These are phyloP conservation scores for Diaporthe australafricana DNA, from an alignment of 2,329 filamentous ascomycete species.

Conservation along the genomic window DNA sequence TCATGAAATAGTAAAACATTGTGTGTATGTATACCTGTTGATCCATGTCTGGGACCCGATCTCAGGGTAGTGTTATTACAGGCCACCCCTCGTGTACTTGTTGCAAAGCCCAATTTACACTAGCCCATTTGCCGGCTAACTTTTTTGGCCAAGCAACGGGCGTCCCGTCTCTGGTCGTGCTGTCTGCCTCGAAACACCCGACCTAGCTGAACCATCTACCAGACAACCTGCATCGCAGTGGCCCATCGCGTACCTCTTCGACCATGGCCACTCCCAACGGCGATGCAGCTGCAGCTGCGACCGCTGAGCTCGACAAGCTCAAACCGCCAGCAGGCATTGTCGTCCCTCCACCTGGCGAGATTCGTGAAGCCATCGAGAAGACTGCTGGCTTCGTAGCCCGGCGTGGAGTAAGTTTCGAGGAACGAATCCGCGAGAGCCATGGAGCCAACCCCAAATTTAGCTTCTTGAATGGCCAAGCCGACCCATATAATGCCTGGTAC, in stretches of 20 bases:
- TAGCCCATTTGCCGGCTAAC: not conserved
- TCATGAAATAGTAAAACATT: no score
- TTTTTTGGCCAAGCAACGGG: conserved; percentile 14
- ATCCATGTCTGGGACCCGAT: not conserved
- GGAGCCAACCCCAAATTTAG: conserved; percentile 89
- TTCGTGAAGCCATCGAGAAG: conserved; percentile 88
- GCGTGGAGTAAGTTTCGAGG: conserved; percentile 78
- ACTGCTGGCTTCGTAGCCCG: conserved; percentile 90
- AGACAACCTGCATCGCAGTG: conserved; percentile 38
- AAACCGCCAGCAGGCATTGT: conserved; percentile 87
- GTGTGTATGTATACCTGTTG: not conserved
- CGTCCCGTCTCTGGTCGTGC: not conserved
- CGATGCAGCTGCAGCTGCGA: conserved; percentile 60
- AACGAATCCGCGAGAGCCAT: conserved; percentile 88
- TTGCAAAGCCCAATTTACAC: not conserved
- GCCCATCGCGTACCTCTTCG: conserved; percentile 33
- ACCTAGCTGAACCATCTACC: conserved; percentile 40
- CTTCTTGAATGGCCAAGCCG: conserved; percentile 83
- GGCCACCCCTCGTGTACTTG: not conserved
- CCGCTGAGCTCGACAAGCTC: conserved; percentile 69
- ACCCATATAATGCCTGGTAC: conserved; percentile 91
- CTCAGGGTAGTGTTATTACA: not conserved
- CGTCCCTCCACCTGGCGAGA: conserved; percentile 85
- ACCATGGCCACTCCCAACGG: conserved; percentile 61
- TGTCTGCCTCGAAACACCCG: conserved; percentile 23